phyloP scores from a whole-genome alignment of 371 early-diverging fungal genomes.

The Syncephalastrum sp. region DNA sequence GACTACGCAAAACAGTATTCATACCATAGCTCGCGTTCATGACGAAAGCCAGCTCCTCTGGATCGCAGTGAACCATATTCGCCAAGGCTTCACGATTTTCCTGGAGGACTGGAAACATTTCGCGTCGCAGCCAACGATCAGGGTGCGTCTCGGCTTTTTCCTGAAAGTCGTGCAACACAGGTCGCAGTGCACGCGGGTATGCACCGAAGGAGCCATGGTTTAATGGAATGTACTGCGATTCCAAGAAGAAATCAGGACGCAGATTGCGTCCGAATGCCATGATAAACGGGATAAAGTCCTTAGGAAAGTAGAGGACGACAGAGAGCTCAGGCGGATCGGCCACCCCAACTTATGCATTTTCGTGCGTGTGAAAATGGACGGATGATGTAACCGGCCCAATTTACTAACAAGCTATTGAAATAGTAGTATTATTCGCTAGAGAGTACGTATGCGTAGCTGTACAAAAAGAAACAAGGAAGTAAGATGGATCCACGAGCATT shows the following conservation, averaged over 20 bases:
- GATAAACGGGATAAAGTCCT: too few species aligned
- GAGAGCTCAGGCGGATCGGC: too few species aligned
- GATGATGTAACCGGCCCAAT: too few species aligned
- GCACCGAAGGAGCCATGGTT: conserved; percentile 47
- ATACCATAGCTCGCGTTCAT: conserved; percentile 46
- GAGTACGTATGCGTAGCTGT: not conserved
- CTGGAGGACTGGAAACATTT: conserved; percentile 11
- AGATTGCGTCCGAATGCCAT: conserved; percentile 34
- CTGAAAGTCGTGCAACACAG: conserved; percentile 14
- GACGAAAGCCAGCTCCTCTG: conserved; percentile 41
- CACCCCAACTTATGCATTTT: too few species aligned
- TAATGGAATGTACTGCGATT: conserved; percentile 37
- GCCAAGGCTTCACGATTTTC: conserved; percentile 17
- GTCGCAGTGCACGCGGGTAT: conserved; percentile 9
- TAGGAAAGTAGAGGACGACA: too few species aligned
- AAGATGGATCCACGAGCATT: not conserved
- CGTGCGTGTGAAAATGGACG: too few species aligned
- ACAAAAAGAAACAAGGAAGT: not conserved
- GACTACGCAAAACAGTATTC: conserved; percentile 41
- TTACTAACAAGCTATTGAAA: too few species aligned
- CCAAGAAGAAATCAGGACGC: conserved; percentile 40
- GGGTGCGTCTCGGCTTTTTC: conserved; percentile 9
- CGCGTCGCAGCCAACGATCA: conserved; percentile 18
- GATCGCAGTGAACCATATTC: conserved; percentile 32
- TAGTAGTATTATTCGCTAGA: not conserved